phyloP scores from a whole-genome alignment of 768 basidiomycete genomes.

The Fomitopsis pulvina region DNA sequence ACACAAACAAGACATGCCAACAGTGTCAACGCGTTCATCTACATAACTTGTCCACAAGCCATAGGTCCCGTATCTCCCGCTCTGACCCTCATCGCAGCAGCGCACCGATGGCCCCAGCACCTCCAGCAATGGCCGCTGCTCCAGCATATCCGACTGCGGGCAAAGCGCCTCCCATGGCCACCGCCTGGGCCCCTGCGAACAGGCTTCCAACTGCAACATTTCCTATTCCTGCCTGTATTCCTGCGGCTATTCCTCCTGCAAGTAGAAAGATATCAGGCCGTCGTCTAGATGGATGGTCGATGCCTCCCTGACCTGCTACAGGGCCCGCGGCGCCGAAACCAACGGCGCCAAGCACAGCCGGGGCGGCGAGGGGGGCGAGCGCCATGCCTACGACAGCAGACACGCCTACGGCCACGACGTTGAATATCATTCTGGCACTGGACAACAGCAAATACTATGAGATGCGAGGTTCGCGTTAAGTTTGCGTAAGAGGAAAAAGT shows the following conservation, averaged over 20 bases:
- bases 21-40: too few species aligned
- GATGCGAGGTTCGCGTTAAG: background rate
- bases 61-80: too few species aligned
- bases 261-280: background rate
- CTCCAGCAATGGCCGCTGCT: background rate
- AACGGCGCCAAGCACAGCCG: background rate
- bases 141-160: background rate
- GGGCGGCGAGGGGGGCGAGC: background rate
- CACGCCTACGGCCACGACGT: background rate
- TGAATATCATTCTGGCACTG: background rate
- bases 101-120: background rate
- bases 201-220: conserved; percentile 8
- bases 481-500: too few species aligned
- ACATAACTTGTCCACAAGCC: too few species aligned
- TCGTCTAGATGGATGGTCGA: background rate
- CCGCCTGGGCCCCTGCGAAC: conserved; percentile 5
- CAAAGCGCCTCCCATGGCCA: conserved; percentile 11
- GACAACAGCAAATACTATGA: background rate
- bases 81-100: background rate
- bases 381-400: background rate
- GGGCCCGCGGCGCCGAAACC: conserved; percentile 1
- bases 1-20: too few species aligned
- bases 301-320: background rate
- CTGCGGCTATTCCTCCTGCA: conserved; percentile 8
- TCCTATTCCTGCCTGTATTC: conserved; percentile 4